A percentile compares a stretch with the other conserved stretches of the same genome.
Conservation (phyloP, 768 basidiomycete genomes). For the Serpula lacrymans region DNA sequence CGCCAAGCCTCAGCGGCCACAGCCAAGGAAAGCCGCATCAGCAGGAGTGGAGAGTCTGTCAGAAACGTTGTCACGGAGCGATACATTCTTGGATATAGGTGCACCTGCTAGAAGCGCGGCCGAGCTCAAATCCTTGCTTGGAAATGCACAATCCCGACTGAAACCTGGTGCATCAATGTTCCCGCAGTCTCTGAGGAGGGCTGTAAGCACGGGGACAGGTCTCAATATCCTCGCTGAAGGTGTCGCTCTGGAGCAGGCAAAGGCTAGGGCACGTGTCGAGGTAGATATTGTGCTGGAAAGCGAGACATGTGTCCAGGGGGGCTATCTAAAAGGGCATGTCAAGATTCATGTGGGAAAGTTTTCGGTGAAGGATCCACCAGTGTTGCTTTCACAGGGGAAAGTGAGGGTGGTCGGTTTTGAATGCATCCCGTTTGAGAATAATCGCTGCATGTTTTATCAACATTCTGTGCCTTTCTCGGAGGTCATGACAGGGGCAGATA, state of each 20-base stretch:
- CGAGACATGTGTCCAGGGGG: conserved; percentile 77
- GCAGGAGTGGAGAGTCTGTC: conserved; percentile 13
- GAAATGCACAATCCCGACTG: conserved; percentile 54
- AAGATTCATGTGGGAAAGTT: conserved; percentile 60
- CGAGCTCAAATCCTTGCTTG: conserved; percentile 61
- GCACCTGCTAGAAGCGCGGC: conserved; percentile 47
- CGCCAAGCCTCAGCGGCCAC: conserved; percentile 3
- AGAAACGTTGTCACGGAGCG: conserved; percentile 42
- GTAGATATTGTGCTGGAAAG: conserved; percentile 78
- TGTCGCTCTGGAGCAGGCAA: conserved; percentile 67
- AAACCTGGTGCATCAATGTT: conserved; percentile 49
- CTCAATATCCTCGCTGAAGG: conserved; percentile 3
- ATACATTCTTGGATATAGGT: conserved; percentile 53
- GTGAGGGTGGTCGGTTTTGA: conserved; percentile 85
- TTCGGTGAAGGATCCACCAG: conserved; percentile 50
- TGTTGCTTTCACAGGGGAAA: conserved; percentile 72
- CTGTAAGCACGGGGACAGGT: conserved; percentile 4
- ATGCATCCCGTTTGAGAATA: conserved; percentile 51
- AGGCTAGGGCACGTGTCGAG: conserved; percentile 70
- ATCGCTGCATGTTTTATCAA: conserved; percentile 83
- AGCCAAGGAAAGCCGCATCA: conserved; percentile 5
- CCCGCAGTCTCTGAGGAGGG: conserved; percentile 18
- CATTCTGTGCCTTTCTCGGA: conserved; percentile 53
- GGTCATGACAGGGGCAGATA: conserved; percentile 40
- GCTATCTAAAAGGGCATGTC: conserved; percentile 64